Evolutionary conservation across 345 rosid species (phyloP).

Genomic region (Populus euphratica): DNA sequence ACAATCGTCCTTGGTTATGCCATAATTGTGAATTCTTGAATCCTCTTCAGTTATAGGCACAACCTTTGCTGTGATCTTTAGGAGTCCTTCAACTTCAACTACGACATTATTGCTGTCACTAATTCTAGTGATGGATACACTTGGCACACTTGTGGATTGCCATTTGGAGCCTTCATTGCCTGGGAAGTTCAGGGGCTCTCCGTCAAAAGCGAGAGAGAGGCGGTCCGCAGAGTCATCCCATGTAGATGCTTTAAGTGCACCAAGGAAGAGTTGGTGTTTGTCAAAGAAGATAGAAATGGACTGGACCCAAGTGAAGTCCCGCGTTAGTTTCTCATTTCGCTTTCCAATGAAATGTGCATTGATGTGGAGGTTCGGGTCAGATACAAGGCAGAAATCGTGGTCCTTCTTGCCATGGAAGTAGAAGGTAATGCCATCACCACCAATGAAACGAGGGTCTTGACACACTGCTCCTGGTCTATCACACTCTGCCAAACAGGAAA

Average conservation of each 20-base stretch:
- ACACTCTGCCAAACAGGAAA: constrained; percentile 1
- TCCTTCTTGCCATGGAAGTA: constrained; percentile 30
- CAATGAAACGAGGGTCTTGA: constrained; percentile 17
- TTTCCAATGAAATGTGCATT: constrained; percentile 56
- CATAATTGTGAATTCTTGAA: constrained; percentile 53
- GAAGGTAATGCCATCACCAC: constrained; percentile 17
- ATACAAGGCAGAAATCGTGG: constrained; percentile 46
- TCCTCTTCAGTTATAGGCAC: constrained; percentile 54
- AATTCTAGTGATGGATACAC: constrained; percentile 33
- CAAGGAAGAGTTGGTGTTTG: constrained; percentile 45
- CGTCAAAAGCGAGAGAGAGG: constrained; percentile 40
- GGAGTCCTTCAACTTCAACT: constrained; percentile 39
- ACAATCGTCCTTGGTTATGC: constrained; percentile 53
- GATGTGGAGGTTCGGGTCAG: constrained; percentile 51
- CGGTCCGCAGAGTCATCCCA: constrained; percentile 50
- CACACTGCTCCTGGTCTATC: constrained; percentile 15
- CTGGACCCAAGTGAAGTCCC: constrained; percentile 67
- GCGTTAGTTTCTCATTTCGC: constrained; percentile 40
- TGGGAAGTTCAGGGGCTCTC: constrained; percentile 22
- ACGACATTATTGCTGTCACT: constrained; percentile 34
- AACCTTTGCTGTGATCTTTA: constrained; percentile 49
- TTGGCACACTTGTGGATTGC: constrained; percentile 19
- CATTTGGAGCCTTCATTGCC: constrained; percentile 33
- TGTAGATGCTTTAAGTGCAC: constrained; percentile 50
- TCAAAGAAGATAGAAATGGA: constrained; percentile 47